Percentiles rank a stretch among this genome's conserved stretches.
Evolutionary conservation across 2,329 filamentous ascomycete genomes (phyloP).

Genomic region (Penicillium hesseltinei): DNA sequence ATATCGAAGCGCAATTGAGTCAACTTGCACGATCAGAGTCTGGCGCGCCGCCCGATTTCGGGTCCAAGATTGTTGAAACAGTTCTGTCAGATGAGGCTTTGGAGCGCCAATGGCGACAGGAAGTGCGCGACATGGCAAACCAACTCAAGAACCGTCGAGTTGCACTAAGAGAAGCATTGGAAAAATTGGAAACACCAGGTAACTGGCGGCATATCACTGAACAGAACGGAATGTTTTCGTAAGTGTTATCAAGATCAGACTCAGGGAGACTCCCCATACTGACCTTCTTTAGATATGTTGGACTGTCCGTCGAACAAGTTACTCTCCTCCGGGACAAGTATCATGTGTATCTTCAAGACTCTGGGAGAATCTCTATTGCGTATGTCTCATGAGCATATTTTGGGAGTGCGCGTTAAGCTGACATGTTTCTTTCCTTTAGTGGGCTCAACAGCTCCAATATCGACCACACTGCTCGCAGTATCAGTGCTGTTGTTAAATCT

Average conservation of each 20-base stretch:
- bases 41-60: constrained; percentile 16
- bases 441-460: constrained; percentile 17
- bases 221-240: constrained; percentile 20
- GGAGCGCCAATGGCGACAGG: constrained; percentile 12
- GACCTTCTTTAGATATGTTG: constrained; percentile 15
- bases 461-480: constrained; percentile 12
- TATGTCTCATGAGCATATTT: background rate
- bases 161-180: constrained; percentile 3
- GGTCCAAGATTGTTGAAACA: constrained; percentile 12
- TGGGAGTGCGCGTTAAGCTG: background rate
- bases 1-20: constrained; percentile 7
- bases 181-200: constrained; percentile 16
- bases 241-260: background rate
- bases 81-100: constrained; percentile 7
- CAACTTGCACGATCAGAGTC: constrained; percentile 9
- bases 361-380: constrained; percentile 19
- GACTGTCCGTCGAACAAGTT: constrained; percentile 13
- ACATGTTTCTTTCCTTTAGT: constrained; percentile 1
- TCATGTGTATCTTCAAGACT: constrained; percentile 17
- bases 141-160: constrained; percentile 7
- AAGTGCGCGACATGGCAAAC: constrained; percentile 13
- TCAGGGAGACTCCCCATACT: background rate
- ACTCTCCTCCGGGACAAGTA: constrained; percentile 8
- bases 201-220: constrained; percentile 15
- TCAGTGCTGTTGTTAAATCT: constrained; percentile 15